Percentiles rank a stretch among this genome's conserved stretches.
phyloP scores from a whole-genome alignment of 2,329 filamentous ascomycete species.

The Onygenales sp. region DNA sequence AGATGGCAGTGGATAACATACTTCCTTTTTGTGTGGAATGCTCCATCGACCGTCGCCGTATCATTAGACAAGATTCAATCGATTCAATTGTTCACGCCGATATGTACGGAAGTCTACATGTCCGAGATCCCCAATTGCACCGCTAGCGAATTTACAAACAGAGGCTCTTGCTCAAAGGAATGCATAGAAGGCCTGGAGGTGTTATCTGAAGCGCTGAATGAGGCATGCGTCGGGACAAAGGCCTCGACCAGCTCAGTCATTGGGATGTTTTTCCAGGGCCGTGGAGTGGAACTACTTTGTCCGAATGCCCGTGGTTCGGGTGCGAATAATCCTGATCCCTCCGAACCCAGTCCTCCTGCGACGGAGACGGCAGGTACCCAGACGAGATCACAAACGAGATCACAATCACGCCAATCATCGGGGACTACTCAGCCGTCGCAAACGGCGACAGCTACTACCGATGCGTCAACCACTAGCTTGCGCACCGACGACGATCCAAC shows the following conservation, averaged over 20 bases:
- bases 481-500: not conserved
- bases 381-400: too few relatives aligned
- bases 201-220: conserved; percentile 7
- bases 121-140: not conserved
- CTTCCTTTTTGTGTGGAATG: not conserved
- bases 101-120: conserved; percentile 2
- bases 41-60: not conserved
- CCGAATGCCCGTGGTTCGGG: conserved; percentile 6
- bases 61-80: not conserved
- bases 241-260: conserved; percentile 14
- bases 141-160: conserved; percentile 7
- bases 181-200: conserved; percentile 12
- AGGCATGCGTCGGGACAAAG: conserved; percentile 9
- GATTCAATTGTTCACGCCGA: not conserved
- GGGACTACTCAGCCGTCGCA: not conserved
- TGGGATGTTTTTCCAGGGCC: conserved; percentile 11
- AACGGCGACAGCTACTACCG: not conserved
- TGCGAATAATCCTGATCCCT: not conserved
- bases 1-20: not conserved
- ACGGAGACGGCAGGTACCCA: not conserved
- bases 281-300: conserved; percentile 12
- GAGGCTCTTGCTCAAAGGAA: conserved; percentile 9
- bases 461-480: not conserved
- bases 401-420: too few relatives aligned
- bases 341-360: not conserved